Conservation (phyloP, 2,329 filamentous ascomycete species). For the Fusarium sp. region DNA sequence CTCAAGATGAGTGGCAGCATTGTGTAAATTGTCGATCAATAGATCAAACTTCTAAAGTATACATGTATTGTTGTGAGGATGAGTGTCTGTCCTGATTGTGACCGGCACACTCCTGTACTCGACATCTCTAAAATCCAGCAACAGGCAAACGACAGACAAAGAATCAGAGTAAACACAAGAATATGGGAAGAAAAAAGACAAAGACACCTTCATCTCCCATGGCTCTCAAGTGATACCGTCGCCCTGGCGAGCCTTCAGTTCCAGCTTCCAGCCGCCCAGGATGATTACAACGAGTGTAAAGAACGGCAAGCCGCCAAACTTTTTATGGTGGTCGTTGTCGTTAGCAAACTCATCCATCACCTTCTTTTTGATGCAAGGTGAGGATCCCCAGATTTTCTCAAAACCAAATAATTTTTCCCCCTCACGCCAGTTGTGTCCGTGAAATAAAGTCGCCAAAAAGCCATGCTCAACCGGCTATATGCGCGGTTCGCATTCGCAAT, state of each 20-base stretch:
- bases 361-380: conserved; percentile 31
- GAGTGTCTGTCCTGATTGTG: conserved; percentile 46
- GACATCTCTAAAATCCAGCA: conserved; percentile 42
- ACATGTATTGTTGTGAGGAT: conserved; percentile 41
- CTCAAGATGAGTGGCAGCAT: conserved; percentile 33
- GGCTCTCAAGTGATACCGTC: conserved; percentile 45
- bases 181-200: conserved; percentile 38
- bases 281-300: conserved; percentile 66
- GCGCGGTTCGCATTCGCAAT: conserved; percentile 31
- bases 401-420: conserved; percentile 29
- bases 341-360: conserved; percentile 38
- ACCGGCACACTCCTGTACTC: conserved; percentile 47
- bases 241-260: conserved; percentile 48
- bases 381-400: conserved; percentile 23
- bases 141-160: conserved; percentile 49
- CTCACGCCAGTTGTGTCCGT: conserved; percentile 40
- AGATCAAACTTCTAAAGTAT: conserved; percentile 41
- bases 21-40: conserved; percentile 42
- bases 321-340: conserved; percentile 42
- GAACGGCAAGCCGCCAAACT: conserved; percentile 53
- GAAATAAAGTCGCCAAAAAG: conserved; percentile 28
- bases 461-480: conserved; percentile 36
- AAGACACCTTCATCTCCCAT: conserved; percentile 32
- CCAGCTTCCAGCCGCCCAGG: conserved; percentile 52
- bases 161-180: conserved; percentile 53